Percentiles rank a stretch among this genome's conserved stretches.
phyloP scores from a whole-genome alignment of 2,329 filamentous ascomycete genomes.

The Trichoderma simmonsii region DNA sequence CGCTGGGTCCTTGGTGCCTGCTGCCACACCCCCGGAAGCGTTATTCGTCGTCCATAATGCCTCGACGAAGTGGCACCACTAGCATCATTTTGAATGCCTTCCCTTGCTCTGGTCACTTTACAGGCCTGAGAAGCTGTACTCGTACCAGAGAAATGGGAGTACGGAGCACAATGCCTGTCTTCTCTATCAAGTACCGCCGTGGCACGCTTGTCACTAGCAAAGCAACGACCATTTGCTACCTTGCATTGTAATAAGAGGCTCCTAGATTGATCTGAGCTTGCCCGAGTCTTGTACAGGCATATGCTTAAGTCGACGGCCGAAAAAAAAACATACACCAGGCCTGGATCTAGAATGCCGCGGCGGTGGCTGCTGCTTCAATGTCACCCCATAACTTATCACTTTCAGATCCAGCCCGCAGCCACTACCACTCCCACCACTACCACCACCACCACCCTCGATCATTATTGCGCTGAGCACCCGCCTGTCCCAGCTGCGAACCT shows the following conservation, averaged over 20 bases:
- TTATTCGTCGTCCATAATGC: constrained; percentile 6
- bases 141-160: neutral
- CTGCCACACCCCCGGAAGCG: constrained; percentile 4
- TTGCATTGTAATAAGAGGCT: neutral
- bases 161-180: neutral
- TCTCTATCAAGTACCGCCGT: neutral
- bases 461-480: constrained; percentile 5
- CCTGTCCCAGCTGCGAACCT: neutral
- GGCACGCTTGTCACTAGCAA: neutral
- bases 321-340: neutral
- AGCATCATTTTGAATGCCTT: neutral
- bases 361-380: constrained; percentile 13
- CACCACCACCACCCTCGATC: neutral
- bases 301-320: neutral
- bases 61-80: constrained; percentile 18
- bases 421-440: neutral
- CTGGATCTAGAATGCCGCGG: constrained; percentile 6
- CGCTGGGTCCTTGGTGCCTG: constrained; percentile 5
- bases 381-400: constrained; percentile 15
- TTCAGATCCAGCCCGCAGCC: constrained; percentile 17
- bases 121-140: neutral
- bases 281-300: neutral
- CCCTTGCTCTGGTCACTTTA: constrained; percentile 1
- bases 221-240: neutral
- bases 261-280: neutral